Percentiles rank a stretch among this genome's conserved stretches.
These are phyloP conservation scores for Aspergillus sp. DNA, from an alignment of 2,329 filamentous ascomycete genomes.

Conservation along the genomic window DNA sequence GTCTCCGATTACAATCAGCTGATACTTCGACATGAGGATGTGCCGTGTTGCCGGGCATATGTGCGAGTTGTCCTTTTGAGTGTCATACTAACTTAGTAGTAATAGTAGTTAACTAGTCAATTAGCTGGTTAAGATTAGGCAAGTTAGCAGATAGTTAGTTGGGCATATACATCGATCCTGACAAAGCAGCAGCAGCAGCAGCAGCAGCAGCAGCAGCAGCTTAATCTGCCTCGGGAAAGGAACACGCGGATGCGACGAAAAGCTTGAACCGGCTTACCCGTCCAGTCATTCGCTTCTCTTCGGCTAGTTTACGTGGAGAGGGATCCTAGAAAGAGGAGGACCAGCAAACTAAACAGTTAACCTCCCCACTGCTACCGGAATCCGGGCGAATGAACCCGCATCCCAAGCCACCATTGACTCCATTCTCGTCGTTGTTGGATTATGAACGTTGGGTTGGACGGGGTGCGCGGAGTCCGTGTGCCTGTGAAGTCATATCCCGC, in stretches of 20 bases:
- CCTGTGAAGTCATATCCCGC: not conserved
- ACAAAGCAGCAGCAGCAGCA: not conserved
- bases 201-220: conserved; percentile 12
- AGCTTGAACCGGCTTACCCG: conserved; percentile 17
- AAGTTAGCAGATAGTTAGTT: not conserved
- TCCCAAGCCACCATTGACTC: not conserved
- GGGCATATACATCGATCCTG: not conserved
- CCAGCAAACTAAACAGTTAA: not conserved
- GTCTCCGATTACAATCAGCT: not conserved
- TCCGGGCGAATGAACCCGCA: not conserved
- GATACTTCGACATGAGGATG: not conserved
- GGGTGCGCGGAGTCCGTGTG: not conserved
- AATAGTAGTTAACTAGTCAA: too few species aligned
- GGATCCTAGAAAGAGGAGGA: not conserved
- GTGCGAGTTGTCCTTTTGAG: not conserved
- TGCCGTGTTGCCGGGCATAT: not conserved
- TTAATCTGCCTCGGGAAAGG: conserved; percentile 16
- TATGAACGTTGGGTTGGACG: not conserved
- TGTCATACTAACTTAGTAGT: too few species aligned
- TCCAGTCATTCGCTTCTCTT: conserved; percentile 11
- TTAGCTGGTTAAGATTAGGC: too few species aligned
- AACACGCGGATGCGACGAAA: conserved; percentile 12
- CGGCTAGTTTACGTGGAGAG: conserved; percentile 8
- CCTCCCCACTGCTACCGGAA: not conserved
- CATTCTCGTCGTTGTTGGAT: not conserved